phyloP scores from a whole-genome alignment of 108 stramenopile species.

The Nitzschia sp. region DNA sequence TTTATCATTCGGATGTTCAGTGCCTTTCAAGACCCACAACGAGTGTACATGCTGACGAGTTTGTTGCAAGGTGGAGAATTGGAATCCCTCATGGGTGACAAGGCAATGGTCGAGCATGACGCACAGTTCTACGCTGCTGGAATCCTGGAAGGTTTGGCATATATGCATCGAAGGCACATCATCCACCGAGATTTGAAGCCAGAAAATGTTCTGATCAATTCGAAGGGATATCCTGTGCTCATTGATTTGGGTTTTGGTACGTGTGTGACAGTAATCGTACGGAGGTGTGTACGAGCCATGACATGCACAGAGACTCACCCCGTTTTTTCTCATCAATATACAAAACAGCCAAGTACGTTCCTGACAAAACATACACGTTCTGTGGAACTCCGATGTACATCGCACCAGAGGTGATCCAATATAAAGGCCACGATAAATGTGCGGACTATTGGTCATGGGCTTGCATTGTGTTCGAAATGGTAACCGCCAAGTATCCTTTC shows the following conservation, averaged over 20 bases:
- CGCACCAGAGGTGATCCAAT: constrained; percentile 71
- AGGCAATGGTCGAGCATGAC: constrained; percentile 31
- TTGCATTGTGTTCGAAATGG: constrained; percentile 86
- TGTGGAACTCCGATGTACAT: constrained; percentile 92
- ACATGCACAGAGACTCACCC: not conserved
- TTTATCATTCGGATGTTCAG: constrained; percentile 87
- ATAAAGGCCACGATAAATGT: constrained; percentile 53
- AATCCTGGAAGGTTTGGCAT: constrained; percentile 56
- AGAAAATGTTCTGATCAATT: constrained; percentile 65
- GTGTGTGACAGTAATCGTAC: not conserved
- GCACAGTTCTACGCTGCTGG: constrained; percentile 54
- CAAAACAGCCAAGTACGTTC: constrained; percentile 55
- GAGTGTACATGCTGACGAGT: constrained; percentile 64
- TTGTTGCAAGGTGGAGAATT: constrained; percentile 69
- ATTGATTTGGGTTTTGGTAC: constrained; percentile 77
- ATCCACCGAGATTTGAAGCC: constrained; percentile 88
- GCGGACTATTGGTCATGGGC: constrained; percentile 89
- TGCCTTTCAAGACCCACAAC: constrained; percentile 67
- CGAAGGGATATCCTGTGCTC: constrained; percentile 59
- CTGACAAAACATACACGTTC: constrained; percentile 86
- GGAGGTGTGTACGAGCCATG: not conserved
- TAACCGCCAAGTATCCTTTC: constrained; percentile 95
- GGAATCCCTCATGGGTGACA: constrained; percentile 53
- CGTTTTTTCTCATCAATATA: not conserved
- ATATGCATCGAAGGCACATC: constrained; percentile 76